These are phyloP conservation scores for Raddia guianensis DNA, from an alignment of 176 grass and related monocot genomes.

Conservation along the genomic window DNA sequence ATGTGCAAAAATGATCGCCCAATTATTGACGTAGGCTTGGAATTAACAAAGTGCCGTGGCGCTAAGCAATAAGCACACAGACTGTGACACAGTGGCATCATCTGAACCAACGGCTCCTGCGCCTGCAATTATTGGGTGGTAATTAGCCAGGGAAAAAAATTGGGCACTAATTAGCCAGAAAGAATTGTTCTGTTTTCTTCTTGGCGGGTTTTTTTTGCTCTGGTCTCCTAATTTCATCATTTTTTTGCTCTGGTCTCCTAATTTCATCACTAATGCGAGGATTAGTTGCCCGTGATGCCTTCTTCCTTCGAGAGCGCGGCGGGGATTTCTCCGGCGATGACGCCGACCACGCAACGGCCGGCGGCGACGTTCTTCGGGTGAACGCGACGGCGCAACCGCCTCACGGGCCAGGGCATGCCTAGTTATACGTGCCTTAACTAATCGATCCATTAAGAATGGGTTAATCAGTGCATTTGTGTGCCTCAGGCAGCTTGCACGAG, in stretches of 20 bases:
- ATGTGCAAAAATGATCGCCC: constrained; percentile 36
- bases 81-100: background rate
- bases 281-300: constrained; percentile 25
- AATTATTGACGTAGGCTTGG: constrained; percentile 1
- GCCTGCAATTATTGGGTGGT: background rate
- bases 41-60: background rate
- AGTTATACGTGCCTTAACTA: constrained; percentile 10
- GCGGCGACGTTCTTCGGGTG: constrained; percentile 39
- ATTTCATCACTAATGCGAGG: background rate
- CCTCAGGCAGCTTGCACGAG: background rate
- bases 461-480: background rate
- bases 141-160: too few relatives aligned
- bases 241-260: too few relatives aligned
- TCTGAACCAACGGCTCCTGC: background rate
- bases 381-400: constrained; percentile 46
- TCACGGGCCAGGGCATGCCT: constrained; percentile 21
- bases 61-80: background rate
- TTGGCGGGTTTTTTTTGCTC: too few relatives aligned
- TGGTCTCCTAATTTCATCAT: too few relatives aligned
- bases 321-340: background rate
- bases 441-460: background rate
- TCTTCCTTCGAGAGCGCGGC: background rate
- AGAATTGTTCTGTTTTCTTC: too few relatives aligned
- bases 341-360: constrained; percentile 37
- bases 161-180: background rate